phyloP scores from a whole-genome alignment of 116 monocot genomes.

The Phalaenopsis hybrid region DNA sequence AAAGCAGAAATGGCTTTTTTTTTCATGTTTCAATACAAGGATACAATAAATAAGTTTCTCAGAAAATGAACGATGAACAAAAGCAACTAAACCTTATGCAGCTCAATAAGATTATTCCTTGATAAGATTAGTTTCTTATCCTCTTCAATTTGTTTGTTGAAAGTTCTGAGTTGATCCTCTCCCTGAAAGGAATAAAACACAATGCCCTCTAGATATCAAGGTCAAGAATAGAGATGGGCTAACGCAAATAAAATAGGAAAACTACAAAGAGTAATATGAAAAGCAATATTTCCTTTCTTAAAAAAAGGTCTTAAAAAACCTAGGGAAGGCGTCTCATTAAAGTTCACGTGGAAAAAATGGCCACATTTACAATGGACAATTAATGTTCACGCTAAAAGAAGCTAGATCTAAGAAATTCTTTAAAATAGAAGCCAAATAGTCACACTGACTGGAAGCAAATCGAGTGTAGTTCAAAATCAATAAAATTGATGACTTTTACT shows the following conservation, averaged over 20 bases:
- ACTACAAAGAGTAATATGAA: too few relatives aligned
- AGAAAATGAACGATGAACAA: conserved; percentile 1
- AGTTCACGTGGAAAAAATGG: too few relatives aligned
- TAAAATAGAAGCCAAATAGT: too few relatives aligned
- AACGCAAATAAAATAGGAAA: background rate
- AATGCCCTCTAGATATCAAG: background rate
- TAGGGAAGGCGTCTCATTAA: too few relatives aligned
- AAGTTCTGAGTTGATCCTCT: conserved; percentile 56
- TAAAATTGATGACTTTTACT: too few relatives aligned
- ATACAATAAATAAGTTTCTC: background rate
- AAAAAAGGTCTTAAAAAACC: too few relatives aligned
- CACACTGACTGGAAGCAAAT: too few relatives aligned
- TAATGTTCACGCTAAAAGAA: too few relatives aligned
- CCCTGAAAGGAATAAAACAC: conserved; percentile 47
- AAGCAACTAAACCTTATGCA: conserved; percentile 54
- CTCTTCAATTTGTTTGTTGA: conserved; percentile 82
- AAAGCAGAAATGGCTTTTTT: conserved; percentile 2
- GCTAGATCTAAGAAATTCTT: too few relatives aligned
- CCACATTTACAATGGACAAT: too few relatives aligned
- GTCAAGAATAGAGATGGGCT: background rate
- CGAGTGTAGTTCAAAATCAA: too few relatives aligned
- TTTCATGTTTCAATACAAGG: background rate
- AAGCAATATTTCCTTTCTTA: too few relatives aligned
- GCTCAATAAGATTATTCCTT: conserved; percentile 78
- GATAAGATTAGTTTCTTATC: conserved; percentile 79